These are phyloP conservation scores for Wickerhamomyces canadensis DNA, from an alignment of 805 yeast genomes.

Conservation along the genomic window DNA sequence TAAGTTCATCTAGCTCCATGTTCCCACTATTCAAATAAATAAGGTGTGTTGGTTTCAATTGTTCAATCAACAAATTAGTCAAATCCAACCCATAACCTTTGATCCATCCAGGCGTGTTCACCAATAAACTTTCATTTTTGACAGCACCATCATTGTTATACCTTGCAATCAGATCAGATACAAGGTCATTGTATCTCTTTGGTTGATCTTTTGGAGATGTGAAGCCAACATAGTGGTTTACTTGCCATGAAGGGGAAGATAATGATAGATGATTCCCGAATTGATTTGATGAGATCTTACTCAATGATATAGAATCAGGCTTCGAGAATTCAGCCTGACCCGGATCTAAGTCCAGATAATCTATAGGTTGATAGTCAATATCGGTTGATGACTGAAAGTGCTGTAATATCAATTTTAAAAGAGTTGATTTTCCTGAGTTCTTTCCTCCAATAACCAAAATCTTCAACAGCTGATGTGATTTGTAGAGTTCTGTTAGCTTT, in stretches of 20 bases:
- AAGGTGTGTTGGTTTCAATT: constrained; percentile 49
- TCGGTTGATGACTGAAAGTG: constrained; percentile 25
- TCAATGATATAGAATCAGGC: constrained; percentile 66
- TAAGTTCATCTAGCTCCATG: constrained; percentile 23
- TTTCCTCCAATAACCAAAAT: constrained; percentile 43
- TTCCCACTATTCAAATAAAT: constrained; percentile 45
- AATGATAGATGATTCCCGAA: constrained; percentile 31
- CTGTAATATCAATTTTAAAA: constrained; percentile 51
- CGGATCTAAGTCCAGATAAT: constrained; percentile 76
- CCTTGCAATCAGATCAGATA: constrained; percentile 34
- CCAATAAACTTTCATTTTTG: constrained; percentile 35
- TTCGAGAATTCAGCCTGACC: constrained; percentile 78
- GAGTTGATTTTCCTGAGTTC: constrained; percentile 79
- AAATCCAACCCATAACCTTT: constrained; percentile 79
- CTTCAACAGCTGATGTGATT: constrained; percentile 21
- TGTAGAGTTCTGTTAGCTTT: constrained; percentile 34
- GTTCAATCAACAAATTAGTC: constrained; percentile 35
- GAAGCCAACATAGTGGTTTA: constrained; percentile 51
- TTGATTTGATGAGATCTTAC: constrained; percentile 26
- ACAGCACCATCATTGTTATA: constrained; percentile 26
- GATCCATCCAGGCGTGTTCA: constrained; percentile 90
- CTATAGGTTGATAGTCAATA: constrained; percentile 27
- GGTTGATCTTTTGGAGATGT: constrained; percentile 68
- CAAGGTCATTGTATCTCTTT: constrained; percentile 39
- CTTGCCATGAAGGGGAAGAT: constrained; percentile 8